A percentile compares a stretch with the other conserved stretches of the same genome.
phyloP scores from a whole-genome alignment of 2,329 filamentous ascomycete genomes.

The Teratosphaeria nubilosa region DNA sequence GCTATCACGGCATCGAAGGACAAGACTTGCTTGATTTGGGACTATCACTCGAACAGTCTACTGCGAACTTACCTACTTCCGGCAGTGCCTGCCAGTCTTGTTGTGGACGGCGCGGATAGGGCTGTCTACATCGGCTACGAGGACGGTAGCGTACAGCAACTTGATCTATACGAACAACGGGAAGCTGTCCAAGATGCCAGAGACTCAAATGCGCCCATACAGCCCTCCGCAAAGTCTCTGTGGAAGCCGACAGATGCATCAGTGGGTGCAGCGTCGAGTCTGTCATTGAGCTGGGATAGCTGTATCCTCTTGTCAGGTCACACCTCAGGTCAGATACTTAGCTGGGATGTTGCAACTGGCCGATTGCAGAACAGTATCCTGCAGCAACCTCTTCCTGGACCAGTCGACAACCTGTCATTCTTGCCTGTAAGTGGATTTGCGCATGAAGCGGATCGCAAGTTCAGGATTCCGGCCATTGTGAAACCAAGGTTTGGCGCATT shows the following conservation, averaged over 20 bases:
- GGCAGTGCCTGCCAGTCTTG: conserved; percentile 58
- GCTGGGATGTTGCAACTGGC: conserved; percentile 68
- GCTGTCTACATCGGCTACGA: conserved; percentile 73
- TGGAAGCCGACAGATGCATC: conserved; percentile 34
- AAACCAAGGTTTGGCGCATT: conserved; percentile 67
- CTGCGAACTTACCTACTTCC: conserved; percentile 76
- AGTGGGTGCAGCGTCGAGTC: conserved; percentile 54
- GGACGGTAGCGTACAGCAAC: conserved; percentile 67
- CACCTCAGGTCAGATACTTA: conserved; percentile 62
- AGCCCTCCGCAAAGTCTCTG: conserved; percentile 27
- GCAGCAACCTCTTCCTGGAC: conserved; percentile 59
- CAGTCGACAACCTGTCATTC: conserved; percentile 74
- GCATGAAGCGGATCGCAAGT: conserved; percentile 26
- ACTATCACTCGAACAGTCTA: conserved; percentile 68
- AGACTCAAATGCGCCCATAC: conserved; percentile 24
- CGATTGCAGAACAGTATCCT: conserved; percentile 54
- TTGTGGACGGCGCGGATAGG: conserved; percentile 72
- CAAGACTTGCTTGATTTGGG: conserved; percentile 86
- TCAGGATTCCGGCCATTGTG: conserved; percentile 52
- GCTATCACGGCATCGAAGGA: conserved; percentile 77
- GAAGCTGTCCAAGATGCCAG: conserved; percentile 13
- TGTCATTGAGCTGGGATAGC: conserved; percentile 73
- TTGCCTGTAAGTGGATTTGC: conserved; percentile 48
- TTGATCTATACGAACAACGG: conserved; percentile 55
- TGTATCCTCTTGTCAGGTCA: conserved; percentile 74